phyloP scores from a whole-genome alignment of 2,329 filamentous ascomycete genomes.

The Aureobasidium lini region DNA sequence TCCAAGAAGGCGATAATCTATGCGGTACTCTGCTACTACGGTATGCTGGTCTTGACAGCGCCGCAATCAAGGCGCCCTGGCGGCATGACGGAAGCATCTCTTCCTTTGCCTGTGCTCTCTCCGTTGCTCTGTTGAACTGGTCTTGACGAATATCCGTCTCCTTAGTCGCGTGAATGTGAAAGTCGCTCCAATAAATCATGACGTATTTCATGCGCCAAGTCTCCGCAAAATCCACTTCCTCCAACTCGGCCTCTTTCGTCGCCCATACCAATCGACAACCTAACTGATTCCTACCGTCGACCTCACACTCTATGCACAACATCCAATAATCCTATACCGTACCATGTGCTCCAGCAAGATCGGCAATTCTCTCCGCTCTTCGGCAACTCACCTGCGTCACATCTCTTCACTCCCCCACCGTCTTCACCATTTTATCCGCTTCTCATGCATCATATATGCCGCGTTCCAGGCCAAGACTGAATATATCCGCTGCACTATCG shows the following conservation, averaged over 20 bases:
- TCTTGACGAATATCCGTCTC: neutral
- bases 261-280: neutral
- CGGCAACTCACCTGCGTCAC: neutral
- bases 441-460: neutral
- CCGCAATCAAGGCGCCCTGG: neutral
- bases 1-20: constrained; percentile 8
- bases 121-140: neutral
- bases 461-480: neutral
- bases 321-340: neutral
- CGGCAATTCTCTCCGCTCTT: neutral
- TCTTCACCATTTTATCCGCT: constrained; percentile 4
- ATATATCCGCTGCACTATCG: neutral
- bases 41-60: neutral
- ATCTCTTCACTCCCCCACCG: neutral
- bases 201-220: neutral
- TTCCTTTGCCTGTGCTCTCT: neutral
- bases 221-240: neutral
- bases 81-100: constrained; percentile 13
- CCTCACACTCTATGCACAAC: neutral
- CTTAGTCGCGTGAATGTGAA: neutral
- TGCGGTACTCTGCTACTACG: neutral
- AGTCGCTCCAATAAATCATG: neutral
- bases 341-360: neutral
- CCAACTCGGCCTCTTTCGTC: neutral
- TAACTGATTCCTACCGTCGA: too few species aligned